Conservation (phyloP, 441 rosid genomes). For the Populus hybrid region DNA sequence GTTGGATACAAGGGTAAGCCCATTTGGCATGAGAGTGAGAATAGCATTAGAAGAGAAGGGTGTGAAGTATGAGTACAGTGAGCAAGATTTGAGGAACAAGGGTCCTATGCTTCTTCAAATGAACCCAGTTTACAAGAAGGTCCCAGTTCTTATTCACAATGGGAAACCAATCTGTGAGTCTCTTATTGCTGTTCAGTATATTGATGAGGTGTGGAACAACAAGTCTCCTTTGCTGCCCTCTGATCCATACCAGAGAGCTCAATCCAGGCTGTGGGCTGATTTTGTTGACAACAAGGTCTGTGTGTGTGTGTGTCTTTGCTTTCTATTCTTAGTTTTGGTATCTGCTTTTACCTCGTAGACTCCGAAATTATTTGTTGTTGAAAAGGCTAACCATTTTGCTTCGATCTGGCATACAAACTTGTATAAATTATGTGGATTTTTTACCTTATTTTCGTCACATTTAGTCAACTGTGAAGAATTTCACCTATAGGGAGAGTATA, state of each 20-base stretch:
- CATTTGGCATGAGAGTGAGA: neutral
- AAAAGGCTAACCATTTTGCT: too few species aligned
- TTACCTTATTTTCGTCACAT: too few species aligned
- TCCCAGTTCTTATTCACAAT: conserved; percentile 30
- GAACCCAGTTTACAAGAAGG: conserved; percentile 32
- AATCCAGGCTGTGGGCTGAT: conserved; percentile 32
- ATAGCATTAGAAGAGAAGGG: conserved; percentile 22
- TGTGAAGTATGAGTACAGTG: conserved; percentile 17
- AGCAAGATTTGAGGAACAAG: conserved; percentile 22
- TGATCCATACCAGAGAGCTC: conserved; percentile 23
- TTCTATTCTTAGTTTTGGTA: neutral
- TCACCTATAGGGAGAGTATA: too few species aligned
- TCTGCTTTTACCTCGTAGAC: neutral
- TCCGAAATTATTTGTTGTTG: neutral
- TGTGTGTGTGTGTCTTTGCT: neutral
- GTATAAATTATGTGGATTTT: too few species aligned
- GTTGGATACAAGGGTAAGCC: neutral
- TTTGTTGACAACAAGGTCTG: conserved; percentile 27
- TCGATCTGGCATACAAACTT: too few species aligned
- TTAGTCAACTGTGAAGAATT: too few species aligned
- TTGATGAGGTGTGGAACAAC: conserved; percentile 23
- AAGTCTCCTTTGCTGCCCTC: conserved; percentile 20
- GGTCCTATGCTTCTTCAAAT: conserved; percentile 23
- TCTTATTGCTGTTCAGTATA: conserved; percentile 20
- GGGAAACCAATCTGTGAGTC: conserved; percentile 30